Base-by-base conservation (phyloP, 768 basidiomycete species). In the Austroboletus festivus region DNA sequence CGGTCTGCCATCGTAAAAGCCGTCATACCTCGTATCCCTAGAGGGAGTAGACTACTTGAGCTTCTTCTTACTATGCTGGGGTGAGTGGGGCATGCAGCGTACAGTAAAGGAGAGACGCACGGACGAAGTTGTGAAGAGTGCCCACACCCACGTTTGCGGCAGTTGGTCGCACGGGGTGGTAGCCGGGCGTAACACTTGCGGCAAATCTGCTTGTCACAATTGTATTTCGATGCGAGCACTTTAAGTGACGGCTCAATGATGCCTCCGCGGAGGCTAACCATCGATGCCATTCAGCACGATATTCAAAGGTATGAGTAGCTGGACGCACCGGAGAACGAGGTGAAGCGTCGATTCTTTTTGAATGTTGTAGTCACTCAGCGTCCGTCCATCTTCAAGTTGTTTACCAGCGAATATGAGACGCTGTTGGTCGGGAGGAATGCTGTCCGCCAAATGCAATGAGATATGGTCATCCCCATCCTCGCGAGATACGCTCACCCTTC, bases 161-260 rank as follows among this genome's bases (percentile, higher is more conserved):
- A 98, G 83, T 99, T 98, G 77, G 94, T 97, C 31, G 96, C 96
- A 69, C 96, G 93, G 46, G 94, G 95, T 56, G 96, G 95, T 61
- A 98, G 95, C 62, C 96, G 95, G 38, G 96, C 96, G 72, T 98
- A 98, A 79, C 96, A 98, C 74, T 97, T 97, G 73, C 96, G 93
- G 82, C 96, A 98, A 64, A 97, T 97, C 70, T 94, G 91, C 81
- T 95, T 95, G 75, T 96, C 93, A 71, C 93, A 97, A 77, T 97
- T 97, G 84, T 93, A 96, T 72, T 95, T 95, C 69, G 86, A 80
- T 50, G 96, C 96, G 52, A 98, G 83, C 35, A 93, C 92, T 75
- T 97, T 97, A 65, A 99, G 77, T 57, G 96, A 98, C 54, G 96
- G 96, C 76, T 99, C 96, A 59, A 99, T 98, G 78, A 99, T 93